Conservation (phyloP, 768 basidiomycete genomes). For the Tulasnella calospora region DNA sequence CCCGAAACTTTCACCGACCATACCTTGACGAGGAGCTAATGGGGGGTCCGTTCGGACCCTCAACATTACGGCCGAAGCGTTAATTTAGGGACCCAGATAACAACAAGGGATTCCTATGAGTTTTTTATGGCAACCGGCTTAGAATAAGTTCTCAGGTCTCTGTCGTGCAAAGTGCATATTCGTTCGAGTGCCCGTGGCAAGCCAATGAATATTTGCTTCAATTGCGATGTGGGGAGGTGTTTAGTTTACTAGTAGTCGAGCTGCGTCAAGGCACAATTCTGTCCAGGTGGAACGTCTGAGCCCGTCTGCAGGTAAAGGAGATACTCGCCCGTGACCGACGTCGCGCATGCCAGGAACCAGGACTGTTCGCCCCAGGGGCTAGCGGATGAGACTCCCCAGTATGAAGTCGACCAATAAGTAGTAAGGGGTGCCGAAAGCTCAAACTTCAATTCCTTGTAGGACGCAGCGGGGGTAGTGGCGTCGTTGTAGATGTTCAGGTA, state of each 20-base stretch:
- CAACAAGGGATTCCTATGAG: too few relatives aligned
- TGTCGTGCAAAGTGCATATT: background rate
- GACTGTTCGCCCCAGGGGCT: background rate
- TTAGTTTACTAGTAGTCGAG: background rate
- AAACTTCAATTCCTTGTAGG: background rate
- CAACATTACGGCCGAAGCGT: too few relatives aligned
- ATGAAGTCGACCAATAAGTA: background rate
- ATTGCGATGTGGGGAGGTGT: background rate
- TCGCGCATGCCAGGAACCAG: background rate
- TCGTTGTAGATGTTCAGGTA: background rate
- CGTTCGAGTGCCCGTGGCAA: background rate
- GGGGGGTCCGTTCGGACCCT: too few relatives aligned
- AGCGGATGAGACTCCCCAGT: background rate
- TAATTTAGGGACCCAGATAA: too few relatives aligned
- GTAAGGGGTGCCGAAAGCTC: background rate
- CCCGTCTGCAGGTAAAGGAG: background rate
- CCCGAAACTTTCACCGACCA: background rate
- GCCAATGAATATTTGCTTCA: background rate
- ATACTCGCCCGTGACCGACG: background rate
- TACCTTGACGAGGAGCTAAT: background rate
- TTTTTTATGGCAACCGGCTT: background rate
- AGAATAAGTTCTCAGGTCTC: background rate
- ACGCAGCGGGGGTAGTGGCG: background rate
- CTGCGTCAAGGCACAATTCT: background rate
- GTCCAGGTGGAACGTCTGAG: background rate